Percentiles rank a stretch among this genome's conserved stretches.
Conservation (phyloP, 495 filamentous ascomycete genomes). For the Pyronema domesticum region DNA sequence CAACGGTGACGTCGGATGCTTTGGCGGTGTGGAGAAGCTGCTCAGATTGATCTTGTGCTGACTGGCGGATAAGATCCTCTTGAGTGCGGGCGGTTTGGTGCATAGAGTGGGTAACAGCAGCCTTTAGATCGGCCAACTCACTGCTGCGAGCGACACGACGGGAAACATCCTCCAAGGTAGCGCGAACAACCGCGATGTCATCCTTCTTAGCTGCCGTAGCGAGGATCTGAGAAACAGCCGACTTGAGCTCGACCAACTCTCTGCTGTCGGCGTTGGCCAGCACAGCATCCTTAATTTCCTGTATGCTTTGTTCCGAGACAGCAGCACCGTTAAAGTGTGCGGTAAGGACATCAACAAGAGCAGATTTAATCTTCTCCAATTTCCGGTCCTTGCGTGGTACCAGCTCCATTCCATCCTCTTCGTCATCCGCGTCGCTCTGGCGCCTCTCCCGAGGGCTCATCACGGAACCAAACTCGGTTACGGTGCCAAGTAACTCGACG, state of each 20-base stretch:
- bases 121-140: constrained; percentile 1
- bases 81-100: neutral
- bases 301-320: constrained; percentile 29
- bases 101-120: neutral
- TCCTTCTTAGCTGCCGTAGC: constrained; percentile 13
- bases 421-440: constrained; percentile 84
- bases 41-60: neutral
- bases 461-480: constrained; percentile 30
- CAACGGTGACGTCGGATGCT: neutral
- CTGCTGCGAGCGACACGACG: neutral
- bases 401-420: constrained; percentile 38
- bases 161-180: constrained; percentile 7
- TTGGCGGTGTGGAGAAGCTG: neutral
- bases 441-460: constrained; percentile 43
- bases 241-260: neutral
- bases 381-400: constrained; percentile 47
- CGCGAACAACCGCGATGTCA: constrained; percentile 10
- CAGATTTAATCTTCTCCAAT: constrained; percentile 63
- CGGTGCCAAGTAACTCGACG: constrained; percentile 42
- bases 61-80: neutral
- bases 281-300: constrained; percentile 1
- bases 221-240: constrained; percentile 14
- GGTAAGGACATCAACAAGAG: constrained; percentile 61
- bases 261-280: neutral
- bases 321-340: constrained; percentile 14